These are phyloP conservation scores for Phytophthora idaei DNA, from an alignment of 352 stramenopile genomes.

Conservation along the genomic window DNA sequence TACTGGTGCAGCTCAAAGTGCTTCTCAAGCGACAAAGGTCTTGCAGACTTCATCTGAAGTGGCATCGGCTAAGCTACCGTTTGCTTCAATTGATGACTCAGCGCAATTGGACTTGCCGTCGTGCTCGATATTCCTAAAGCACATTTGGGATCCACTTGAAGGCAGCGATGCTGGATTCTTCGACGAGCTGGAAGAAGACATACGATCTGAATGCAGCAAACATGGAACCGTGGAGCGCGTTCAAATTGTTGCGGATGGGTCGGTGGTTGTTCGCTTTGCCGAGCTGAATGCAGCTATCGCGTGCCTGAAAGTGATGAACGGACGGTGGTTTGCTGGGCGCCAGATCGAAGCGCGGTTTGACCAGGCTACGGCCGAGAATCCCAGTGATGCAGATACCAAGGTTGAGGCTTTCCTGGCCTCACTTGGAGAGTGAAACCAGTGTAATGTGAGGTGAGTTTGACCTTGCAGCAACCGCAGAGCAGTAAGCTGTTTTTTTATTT, in stretches of 20 bases:
- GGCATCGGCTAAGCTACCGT: neutral
- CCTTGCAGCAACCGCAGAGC: neutral
- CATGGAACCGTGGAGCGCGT: conserved; percentile 68
- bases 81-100: conserved; percentile 4
- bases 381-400: conserved; percentile 69
- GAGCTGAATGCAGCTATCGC: conserved; percentile 59
- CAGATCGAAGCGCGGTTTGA: conserved; percentile 73
- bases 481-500: neutral
- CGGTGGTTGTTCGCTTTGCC: conserved; percentile 66
- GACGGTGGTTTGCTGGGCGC: conserved; percentile 78
- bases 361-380: conserved; percentile 55
- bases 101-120: conserved; percentile 51
- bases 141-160: conserved; percentile 70
- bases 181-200: conserved; percentile 79
- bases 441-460: conserved; percentile 19
- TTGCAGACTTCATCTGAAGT: neutral
- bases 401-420: conserved; percentile 83
- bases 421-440: conserved; percentile 40
- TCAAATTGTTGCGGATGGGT: conserved; percentile 65
- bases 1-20: neutral
- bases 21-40: neutral
- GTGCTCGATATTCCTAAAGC: conserved; percentile 61
- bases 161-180: conserved; percentile 56
- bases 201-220: conserved; percentile 74
- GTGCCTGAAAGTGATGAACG: conserved; percentile 80